Conservation (phyloP, 108 stramenopile genomes). For the Nitzschia sp. region DNA sequence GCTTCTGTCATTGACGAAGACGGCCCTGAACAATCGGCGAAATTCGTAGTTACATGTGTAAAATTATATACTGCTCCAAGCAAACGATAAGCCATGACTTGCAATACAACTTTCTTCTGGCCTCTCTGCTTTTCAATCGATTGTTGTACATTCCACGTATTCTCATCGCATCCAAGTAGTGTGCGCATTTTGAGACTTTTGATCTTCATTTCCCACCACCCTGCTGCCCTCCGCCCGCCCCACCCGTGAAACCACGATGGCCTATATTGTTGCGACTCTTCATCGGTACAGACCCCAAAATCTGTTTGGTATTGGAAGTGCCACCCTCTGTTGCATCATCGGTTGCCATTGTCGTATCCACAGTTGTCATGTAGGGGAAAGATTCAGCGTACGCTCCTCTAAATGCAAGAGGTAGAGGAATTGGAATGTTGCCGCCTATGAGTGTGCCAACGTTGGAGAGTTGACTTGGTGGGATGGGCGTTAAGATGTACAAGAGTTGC, state of each 20-base stretch:
- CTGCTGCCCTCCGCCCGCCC: background rate
- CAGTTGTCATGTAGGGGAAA: constrained; percentile 54
- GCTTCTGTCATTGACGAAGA: no score
- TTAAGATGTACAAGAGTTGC: constrained; percentile 66
- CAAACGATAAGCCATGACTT: no score
- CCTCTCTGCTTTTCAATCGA: no score
- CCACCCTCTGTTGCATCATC: constrained; percentile 1
- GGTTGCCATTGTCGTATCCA: constrained; percentile 15
- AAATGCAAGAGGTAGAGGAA: constrained; percentile 66
- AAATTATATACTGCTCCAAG: no score
- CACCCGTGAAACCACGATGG: constrained; percentile 26
- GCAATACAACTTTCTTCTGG: no score
- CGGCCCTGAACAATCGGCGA: no score
- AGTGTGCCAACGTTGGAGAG: constrained; percentile 40
- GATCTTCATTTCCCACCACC: no score
- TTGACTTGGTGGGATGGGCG: constrained; percentile 33
- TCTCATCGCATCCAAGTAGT: no score
- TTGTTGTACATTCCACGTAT: no score
- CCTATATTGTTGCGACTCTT: constrained; percentile 74
- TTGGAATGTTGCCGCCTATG: constrained; percentile 51
- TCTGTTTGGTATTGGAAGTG: background rate
- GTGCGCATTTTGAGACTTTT: no score
- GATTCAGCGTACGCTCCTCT: constrained; percentile 76
- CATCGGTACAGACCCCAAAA: constrained; percentile 70
- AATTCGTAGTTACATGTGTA: no score